Percentiles rank a stretch among this genome's conserved stretches.
phyloP scores from a whole-genome alignment of 768 basidiomycete species.

The Mycena polygramma region DNA sequence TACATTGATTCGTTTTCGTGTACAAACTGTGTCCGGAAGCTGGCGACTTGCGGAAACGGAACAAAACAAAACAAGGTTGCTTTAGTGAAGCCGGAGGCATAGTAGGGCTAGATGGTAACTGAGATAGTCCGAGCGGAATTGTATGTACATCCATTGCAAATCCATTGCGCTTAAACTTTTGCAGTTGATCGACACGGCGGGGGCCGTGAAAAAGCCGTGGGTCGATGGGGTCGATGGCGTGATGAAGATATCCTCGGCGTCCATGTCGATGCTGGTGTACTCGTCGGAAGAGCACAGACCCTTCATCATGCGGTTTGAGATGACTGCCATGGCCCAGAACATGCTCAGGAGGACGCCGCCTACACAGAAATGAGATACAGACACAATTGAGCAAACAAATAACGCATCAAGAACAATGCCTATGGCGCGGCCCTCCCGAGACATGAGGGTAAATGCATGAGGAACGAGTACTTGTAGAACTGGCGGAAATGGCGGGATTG shows the following conservation, averaged over 20 bases:
- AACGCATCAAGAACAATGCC: slow-evolving; percentile 82
- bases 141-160: background rate
- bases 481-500: slow-evolving; percentile 42
- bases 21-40: too few relatives aligned
- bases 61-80: too few relatives aligned
- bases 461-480: slow-evolving; percentile 57
- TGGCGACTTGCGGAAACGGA: too few relatives aligned
- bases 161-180: background rate
- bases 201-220: background rate
- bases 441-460: slow-evolving; percentile 72
- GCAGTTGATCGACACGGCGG: slow-evolving; percentile 8
- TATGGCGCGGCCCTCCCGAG: slow-evolving; percentile 85
- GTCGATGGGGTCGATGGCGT: slow-evolving; percentile 62
- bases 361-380: slow-evolving; percentile 41
- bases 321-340: slow-evolving; percentile 78
- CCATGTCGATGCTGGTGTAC: slow-evolving; percentile 55
- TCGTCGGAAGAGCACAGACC: slow-evolving; percentile 48
- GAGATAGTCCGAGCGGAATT: background rate
- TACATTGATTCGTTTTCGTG: too few relatives aligned
- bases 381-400: background rate
- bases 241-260: slow-evolving; percentile 61
- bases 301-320: slow-evolving; percentile 69
- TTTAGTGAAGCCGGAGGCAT: background rate
- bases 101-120: background rate
- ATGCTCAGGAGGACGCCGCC: slow-evolving; percentile 87